Base-by-base conservation (phyloP, 1,284 basidiomycete genomes). In the Agroathelia rolfsii region DNA sequence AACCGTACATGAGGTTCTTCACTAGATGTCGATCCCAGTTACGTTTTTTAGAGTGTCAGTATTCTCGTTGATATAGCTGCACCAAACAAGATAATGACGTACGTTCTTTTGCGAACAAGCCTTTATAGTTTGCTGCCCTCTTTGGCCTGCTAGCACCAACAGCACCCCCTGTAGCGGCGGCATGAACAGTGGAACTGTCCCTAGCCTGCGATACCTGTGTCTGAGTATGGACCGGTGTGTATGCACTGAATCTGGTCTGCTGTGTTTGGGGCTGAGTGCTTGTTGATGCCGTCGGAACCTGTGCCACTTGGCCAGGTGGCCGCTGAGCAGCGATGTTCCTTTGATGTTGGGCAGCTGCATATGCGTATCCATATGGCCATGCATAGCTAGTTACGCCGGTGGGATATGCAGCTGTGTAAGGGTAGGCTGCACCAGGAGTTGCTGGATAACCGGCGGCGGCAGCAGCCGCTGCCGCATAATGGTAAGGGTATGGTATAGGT, bases 1-100 rank as follows among this genome's bases (percentile, higher is more conserved):
- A 95, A n/a, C 85, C 88, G 49, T 90, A 94, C 89, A 94, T 93
- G 34, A 94, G 63, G 37, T 73, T 82, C 41, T 81, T 76, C 38
- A 94, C 87, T 92, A 43, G 5, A 38, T n/a, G n/a, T n/a, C n/a
- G n/a, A n/a, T n/a, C n/a, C n/a, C n/a, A n/a, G n/a, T n/a, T n/a
- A n/a, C n/a, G 21, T 17, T 11, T 38, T 32, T 15, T 17, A 28
- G 39, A 32, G 29, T 26, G 20, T 42, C 28, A 44, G 35, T 22
- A 16, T 16, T 7, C 5, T 14, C 24, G 26, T 38, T 27, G 37
- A 17, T 9, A 28, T 37, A 18, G n/a, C n/a, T n/a, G n/a, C n/a
- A n/a, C n/a, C n/a, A n/a, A n/a, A n/a, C n/a, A n/a, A n/a, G n/a
- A n/a, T n/a, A n/a, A 6, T 13, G 19, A 65, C 82, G 55, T 49